A percentile compares a stretch with the other conserved stretches of the same genome.
phyloP scores from a whole-genome alignment of 2,329 filamentous ascomycete species.

The Domatiomyces catenatus region DNA sequence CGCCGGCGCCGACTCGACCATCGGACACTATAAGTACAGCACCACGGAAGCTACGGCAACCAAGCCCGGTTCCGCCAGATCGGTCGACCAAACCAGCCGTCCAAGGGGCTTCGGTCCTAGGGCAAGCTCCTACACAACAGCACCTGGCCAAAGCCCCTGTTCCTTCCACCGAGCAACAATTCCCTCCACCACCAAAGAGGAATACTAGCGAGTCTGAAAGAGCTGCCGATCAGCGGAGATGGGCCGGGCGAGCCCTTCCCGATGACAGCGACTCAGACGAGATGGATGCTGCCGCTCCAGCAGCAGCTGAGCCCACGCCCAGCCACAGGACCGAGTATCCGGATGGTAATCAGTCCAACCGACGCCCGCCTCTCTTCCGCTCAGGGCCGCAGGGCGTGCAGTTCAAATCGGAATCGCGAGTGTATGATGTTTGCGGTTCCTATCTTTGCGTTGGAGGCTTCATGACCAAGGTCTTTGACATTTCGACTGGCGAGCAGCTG shows the following conservation, averaged over 20 bases:
- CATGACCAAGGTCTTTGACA: conserved; percentile 75
- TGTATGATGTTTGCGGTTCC: conserved; percentile 78
- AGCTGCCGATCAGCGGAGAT: conserved; percentile 1
- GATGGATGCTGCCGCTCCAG: conserved; percentile 31
- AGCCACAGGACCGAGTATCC: conserved; percentile 54
- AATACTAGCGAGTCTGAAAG: conserved; percentile 12
- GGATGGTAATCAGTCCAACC: conserved; percentile 69
- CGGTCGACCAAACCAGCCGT: conserved; percentile 7
- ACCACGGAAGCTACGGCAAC: conserved; percentile 1
- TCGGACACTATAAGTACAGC: conserved; percentile 12
- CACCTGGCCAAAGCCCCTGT: conserved; percentile 12
- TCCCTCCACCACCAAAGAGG: conserved; percentile 23
- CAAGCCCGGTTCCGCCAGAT: conserved; percentile 3
- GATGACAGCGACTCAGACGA: conserved; percentile 36
- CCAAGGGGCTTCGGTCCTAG: neutral
- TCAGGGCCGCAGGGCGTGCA: conserved; percentile 59
- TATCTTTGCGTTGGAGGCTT: conserved; percentile 75
- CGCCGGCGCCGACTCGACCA: conserved; percentile 14
- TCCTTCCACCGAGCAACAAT: conserved; percentile 13
- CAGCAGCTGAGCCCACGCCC: conserved; percentile 18
- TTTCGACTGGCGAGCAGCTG: conserved; percentile 64
- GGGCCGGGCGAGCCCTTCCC: conserved; percentile 6
- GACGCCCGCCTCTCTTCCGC: conserved; percentile 62
- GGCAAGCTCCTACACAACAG: neutral
- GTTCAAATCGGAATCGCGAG: conserved; percentile 72